Base-by-base conservation (phyloP, 257 asterid species). In the Marsdenia floribunda region DNA sequence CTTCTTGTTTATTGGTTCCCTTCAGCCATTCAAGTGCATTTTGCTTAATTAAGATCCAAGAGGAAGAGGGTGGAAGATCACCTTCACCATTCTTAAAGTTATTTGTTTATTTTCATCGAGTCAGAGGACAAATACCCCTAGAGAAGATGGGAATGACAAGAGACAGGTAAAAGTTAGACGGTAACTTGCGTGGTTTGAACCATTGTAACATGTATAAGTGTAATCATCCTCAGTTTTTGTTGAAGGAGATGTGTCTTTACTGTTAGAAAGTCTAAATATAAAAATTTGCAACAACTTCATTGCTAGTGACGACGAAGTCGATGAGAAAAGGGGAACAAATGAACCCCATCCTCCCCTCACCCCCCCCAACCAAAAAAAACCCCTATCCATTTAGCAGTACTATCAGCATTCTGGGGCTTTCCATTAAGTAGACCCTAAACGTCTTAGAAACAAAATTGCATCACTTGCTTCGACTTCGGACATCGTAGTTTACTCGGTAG, bases 51-150 rank as follows among this genome's bases (percentile, higher is more conserved):
- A 80, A 80, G 69, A 76, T 86, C 72, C 78, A 76, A 79, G 64
- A 75, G 85, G 91, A 86, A 74, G 70, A 38, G 1, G 93, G 89
- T 85, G 96, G 91, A 89, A 93, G 93, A 87, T 88, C 97, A 83
- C 84, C 90, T 68, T 14, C 77, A 84, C 90, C 86, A 71, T 75
- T 81, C 18, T 35, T 71, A 26, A 19, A 29, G 12, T 71, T 70
- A n/a, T 26, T 47, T 29, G 10, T 71, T 37, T 71, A 6, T 12
- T 71, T 71, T 12, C 46, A 2, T 58, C 64, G 76, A 52, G 79
- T 76, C 66, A 52, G 82, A 73, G 79, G 79, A 77, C 59, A 73
- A 12, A 81, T 64, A 50, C 67, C 60, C 47, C 76, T 18, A 0
- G 46, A 47, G 71, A 73, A 74, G 73, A 70, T 70, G 72, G 73